A percentile compares a stretch with the other conserved stretches of the same genome.
Evolutionary conservation across 1,284 basidiomycete species (phyloP).

Genomic region (Ganoderma resinaceum): DNA sequence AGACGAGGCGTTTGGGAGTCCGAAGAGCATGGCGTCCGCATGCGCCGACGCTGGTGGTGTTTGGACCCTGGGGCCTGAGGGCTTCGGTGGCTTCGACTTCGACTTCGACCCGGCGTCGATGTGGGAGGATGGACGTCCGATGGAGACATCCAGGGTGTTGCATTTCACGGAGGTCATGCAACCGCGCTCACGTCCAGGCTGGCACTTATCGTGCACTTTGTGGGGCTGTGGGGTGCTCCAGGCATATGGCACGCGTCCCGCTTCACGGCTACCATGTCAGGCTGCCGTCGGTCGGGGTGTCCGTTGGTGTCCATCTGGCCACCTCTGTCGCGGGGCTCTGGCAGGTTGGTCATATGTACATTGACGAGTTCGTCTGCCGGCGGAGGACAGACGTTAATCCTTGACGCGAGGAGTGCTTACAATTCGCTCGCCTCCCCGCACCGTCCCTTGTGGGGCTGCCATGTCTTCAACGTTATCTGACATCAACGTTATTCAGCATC

Average conservation of each 20-base stretch:
- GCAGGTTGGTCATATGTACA: neutral
- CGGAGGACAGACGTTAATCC: constrained; percentile 3
- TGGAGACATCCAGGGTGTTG: neutral
- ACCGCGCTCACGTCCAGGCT: neutral
- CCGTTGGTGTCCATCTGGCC: neutral
- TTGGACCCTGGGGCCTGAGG: neutral
- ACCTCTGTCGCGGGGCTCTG: neutral
- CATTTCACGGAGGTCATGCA: neutral
- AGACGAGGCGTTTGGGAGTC: neutral
- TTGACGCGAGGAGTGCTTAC: neutral
- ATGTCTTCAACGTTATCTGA: neutral
- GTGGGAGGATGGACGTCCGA: neutral
- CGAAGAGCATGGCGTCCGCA: neutral
- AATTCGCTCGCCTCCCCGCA: neutral
- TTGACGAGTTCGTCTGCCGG: neutral
- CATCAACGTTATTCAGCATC: neutral
- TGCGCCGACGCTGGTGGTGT: neutral
- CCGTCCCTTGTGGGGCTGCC: neutral
- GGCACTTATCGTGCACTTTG: neutral
- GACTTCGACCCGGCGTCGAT: neutral
- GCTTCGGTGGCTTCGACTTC: neutral
- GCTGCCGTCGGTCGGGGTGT: neutral
- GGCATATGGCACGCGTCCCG: neutral
- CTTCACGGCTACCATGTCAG: neutral
- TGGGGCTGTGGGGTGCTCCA: neutral